Base-by-base conservation (phyloP, 257 asterid genomes). In the Solanum sitiens region DNA sequence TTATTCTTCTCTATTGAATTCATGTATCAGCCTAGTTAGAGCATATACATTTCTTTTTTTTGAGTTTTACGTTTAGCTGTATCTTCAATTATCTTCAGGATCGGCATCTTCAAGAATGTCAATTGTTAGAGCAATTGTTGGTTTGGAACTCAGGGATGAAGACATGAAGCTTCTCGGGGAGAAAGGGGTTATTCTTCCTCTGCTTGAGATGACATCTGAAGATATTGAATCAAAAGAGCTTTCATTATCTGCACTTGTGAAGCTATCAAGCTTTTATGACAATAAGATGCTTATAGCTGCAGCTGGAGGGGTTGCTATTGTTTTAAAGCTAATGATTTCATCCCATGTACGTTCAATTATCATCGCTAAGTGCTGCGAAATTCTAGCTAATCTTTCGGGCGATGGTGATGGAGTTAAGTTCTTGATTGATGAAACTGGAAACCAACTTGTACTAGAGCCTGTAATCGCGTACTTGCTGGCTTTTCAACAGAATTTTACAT, bases 131-230 rank as follows among this genome's bases (percentile, higher is more conserved):
- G 94, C 86, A 44, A 91, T 93, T 67, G 59, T 90, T 40, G 86
- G 44, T 86, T 44, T 92, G 87, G 93, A 94, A 33, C 85, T 93
- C 32, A 92, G 84, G 37, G 93, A 91, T 56, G 94, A 92, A 84
- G 90, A 91, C 40, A 83, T 89, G 59, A 89, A 90, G 85, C 80
- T 90, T 83, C 90, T 94, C 11, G 95, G 94, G 70, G 93, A 92
- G 83, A 89, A 86, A 88, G 94, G 92, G 40, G 45, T 90, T 14
- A 87, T 94, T 61, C 89, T 91, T 23, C 89, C 93, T 59, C 87
- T 94, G 83, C 93, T 94, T 7, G 94, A 93, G 87, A 94, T 94
- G 96, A 74, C 92, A 14, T 89, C 93, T n/a, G 94, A 88, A 39
- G 90, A 74, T 44, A 68, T 91, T 7, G 96, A 92, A 86, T 91